A percentile compares a stretch with the other conserved stretches of the same genome.
Evolutionary conservation across 768 basidiomycete species (phyloP).

Genomic region (Naganishia randhawae): DNA sequence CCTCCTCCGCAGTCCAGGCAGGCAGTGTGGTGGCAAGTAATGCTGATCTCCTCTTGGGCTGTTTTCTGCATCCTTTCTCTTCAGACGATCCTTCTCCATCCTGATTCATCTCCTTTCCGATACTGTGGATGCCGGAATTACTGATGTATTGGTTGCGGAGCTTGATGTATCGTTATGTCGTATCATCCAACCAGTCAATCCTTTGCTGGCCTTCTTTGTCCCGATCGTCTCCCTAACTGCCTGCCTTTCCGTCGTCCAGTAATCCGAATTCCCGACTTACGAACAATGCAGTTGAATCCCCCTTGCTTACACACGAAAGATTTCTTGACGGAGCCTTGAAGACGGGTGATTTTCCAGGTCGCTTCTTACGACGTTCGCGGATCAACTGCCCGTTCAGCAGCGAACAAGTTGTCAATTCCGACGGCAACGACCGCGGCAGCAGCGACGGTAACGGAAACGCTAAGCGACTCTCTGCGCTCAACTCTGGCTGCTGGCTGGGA

Average conservation of each 20-base stretch:
- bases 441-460: not conserved
- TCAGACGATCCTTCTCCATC: not conserved
- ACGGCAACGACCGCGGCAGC: constrained; percentile 3
- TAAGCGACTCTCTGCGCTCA: not conserved
- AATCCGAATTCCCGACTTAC: constrained; percentile 7
- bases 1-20: not conserved
- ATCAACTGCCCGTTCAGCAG: not conserved
- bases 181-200: not conserved
- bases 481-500: not conserved
- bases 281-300: constrained; percentile 23
- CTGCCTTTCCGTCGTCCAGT: constrained; percentile 4
- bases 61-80: not conserved
- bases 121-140: too few species aligned
- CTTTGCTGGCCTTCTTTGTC: not conserved
- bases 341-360: constrained; percentile 17
- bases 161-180: not conserved
- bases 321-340: constrained; percentile 23
- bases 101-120: not conserved
- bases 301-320: constrained; percentile 24
- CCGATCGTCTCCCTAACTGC: not conserved
- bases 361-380: not conserved
- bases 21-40: constrained; percentile 8
- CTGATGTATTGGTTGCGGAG: not conserved
- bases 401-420: constrained; percentile 14
- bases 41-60: not conserved